Percentiles rank a stretch among this genome's conserved stretches.
Conservation (phyloP, 164 flowering plant genomes). For the Vitis vinifera region ASM3070453v1 NC_081808.1:18758501-18759000, state of each 20-base stretch:
- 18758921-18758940: too few relatives aligned
- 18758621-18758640: constrained; percentile 86
- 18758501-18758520: too few relatives aligned
- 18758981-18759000: too few relatives aligned
- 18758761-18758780: constrained; percentile 69
- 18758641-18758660: constrained; percentile 62
- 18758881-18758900: too few relatives aligned
- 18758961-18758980: too few relatives aligned
- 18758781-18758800: constrained; percentile 68
- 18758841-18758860: constrained; percentile 63
- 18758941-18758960: too few relatives aligned
- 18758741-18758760: constrained; percentile 63
- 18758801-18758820: constrained; percentile 64
- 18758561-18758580: not conserved
- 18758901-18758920: too few relatives aligned
- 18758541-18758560: not conserved
- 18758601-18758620: not conserved
- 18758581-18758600: not conserved
- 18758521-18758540: not conserved
- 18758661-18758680: constrained; percentile 84
- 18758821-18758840: constrained; percentile 80
- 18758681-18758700: constrained; percentile 82
- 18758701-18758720: constrained; percentile 89
- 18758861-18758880: not conserved
- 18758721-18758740: constrained; percentile 65